These are phyloP conservation scores for Bothriochloa decipiens DNA, from an alignment of 176 grass and related monocot species.

Conservation along the genomic window DNA sequence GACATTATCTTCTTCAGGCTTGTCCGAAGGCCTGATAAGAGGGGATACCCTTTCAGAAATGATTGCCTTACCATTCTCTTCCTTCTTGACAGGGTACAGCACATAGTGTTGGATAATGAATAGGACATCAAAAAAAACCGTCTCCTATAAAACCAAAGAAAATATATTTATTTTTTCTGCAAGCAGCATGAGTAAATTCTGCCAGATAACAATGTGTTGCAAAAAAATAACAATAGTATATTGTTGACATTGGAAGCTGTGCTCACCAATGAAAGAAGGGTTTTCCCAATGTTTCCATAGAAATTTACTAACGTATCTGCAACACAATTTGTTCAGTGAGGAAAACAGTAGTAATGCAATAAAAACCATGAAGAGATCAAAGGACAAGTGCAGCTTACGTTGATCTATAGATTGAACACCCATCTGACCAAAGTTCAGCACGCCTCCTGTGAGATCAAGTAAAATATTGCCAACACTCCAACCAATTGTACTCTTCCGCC, in stretches of 20 bases:
- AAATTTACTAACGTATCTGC: conserved; percentile 90
- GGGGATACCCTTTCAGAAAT: conserved; percentile 67
- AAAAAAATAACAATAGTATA: neutral
- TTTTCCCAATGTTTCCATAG: conserved; percentile 97
- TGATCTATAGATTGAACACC: conserved; percentile 96
- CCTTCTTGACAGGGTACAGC: conserved; percentile 69
- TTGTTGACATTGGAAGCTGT: neutral
- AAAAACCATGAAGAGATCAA: conserved; percentile 2
- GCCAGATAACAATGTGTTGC: neutral
- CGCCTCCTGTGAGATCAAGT: conserved; percentile 80
- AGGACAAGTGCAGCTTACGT: conserved; percentile 48
- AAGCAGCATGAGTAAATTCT: conserved; percentile 7
- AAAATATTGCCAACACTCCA: conserved; percentile 99
- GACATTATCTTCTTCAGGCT: conserved; percentile 72
- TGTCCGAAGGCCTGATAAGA: conserved; percentile 65
- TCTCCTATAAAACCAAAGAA: conserved; percentile 63
- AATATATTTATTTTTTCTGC: conserved; percentile 31
- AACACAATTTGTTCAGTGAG: conserved; percentile 41
- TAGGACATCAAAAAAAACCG: conserved; percentile 80
- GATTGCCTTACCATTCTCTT: conserved; percentile 57
- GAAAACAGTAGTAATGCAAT: conserved; percentile 8
- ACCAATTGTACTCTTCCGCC: conserved; percentile 82
- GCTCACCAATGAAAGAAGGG: conserved; percentile 89
- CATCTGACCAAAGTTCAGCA: conserved; percentile 94
- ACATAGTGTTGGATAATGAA: conserved; percentile 97